Evolutionary conservation across 768 basidiomycete genomes (phyloP), one percentile per base, ranked within the genome.

Genomic region (Paxillus involutus): DNA sequence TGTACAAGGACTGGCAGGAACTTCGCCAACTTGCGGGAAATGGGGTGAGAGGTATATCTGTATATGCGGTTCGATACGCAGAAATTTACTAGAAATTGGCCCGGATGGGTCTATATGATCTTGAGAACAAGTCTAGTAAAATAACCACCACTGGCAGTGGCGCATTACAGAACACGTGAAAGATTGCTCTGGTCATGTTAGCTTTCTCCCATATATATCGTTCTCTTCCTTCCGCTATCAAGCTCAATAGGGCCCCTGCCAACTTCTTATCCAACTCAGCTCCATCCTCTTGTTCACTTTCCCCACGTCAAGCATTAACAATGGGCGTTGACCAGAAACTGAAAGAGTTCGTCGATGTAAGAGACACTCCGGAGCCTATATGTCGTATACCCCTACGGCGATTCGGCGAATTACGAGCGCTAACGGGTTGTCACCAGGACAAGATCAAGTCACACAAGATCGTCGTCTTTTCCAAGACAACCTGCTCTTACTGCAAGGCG

Each of bases 391-490:
- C 69, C n/a, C n/a, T 14, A 14, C 14, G 13, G 21, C 21, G 21
- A 21, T 21, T 21, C 21, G 21, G 21, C 10, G 44, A 26, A 14
- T 2, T 12, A 10, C n/a, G 16, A 19, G 42, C 19, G 42, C 50
- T 56, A 26, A 79, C 55, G 66, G 67, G 73, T 74, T 66, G 69
- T 70, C 62, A 19, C 33, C 62, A 86, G 81, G 55, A 60, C 39
- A 67, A 75, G 24, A 83, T 88, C 56, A 54, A 64, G 4, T 66
- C 73, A 14, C 74, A 83, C 75, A 79, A 77, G 57, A 73, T 86
- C 42, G 72, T 74, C 42, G 77, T 86, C 44, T 86, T 86, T 64
- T 83, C 84, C 37, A 88, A 87, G 71, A 65, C 73, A 6, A 76
- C 61, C 40, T 88, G 85, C 66, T 78, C 79, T 6, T 82, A 73